These are phyloP conservation scores for Aspergillus sp. DNA, from an alignment of 2,329 filamentous ascomycete genomes.

Conservation along the genomic window DNA sequence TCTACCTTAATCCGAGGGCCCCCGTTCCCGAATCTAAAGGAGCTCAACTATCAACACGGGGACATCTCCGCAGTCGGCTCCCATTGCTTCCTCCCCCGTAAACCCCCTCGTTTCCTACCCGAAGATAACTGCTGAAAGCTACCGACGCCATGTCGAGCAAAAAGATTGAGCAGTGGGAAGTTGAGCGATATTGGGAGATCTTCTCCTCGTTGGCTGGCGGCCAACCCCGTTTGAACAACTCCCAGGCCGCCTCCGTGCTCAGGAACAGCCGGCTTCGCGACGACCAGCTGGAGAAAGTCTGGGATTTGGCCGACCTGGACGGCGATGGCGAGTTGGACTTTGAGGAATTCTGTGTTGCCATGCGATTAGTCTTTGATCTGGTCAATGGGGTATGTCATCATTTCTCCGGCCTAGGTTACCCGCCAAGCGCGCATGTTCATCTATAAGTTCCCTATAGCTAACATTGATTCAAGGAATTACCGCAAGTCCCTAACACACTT, in stretches of 20 bases:
- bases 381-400: constrained; percentile 76
- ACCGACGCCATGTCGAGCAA: constrained; percentile 38
- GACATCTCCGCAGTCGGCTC: constrained; percentile 3
- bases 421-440: not conserved
- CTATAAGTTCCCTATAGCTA: constrained; percentile 1
- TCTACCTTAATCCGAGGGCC: constrained; percentile 25
- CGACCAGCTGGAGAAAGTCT: constrained; percentile 91
- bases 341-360: constrained; percentile 98
- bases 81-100: not conserved
- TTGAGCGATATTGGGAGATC: constrained; percentile 79
- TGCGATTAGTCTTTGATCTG: constrained; percentile 96
- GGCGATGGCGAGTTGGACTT: constrained; percentile 97
- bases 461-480: constrained; percentile 65
- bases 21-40: constrained; percentile 16
- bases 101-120: constrained; percentile 5
- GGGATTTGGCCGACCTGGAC: constrained; percentile 96
- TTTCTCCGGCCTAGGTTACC: not conserved
- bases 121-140: not conserved
- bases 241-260: constrained; percentile 68
- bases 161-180: constrained; percentile 70
- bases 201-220: constrained; percentile 68
- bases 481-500: constrained; percentile 78
- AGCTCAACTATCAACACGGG: constrained; percentile 16
- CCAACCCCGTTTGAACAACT: constrained; percentile 65
- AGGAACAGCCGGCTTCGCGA: constrained; percentile 72